Conservation (phyloP, 768 basidiomycete genomes). For the Phanerochaete sordida region DNA sequence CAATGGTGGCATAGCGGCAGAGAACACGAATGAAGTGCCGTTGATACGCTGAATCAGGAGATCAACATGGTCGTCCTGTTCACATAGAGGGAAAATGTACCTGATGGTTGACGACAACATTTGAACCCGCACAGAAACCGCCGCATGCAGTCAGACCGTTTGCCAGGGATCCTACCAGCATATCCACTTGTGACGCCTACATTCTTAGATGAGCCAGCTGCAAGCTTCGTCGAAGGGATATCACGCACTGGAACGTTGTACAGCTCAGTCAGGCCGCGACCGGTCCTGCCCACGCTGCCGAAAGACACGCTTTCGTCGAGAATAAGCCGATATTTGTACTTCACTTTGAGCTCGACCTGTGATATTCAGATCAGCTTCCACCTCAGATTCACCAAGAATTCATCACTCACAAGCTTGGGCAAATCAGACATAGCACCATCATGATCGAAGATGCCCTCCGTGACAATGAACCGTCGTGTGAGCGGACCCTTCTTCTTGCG, state of each 20-base stretch:
- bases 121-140: conserved; percentile 93
- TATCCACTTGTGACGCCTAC: conserved; percentile 89
- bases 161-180: conserved; percentile 89
- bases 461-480: conserved; percentile 91
- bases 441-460: conserved; percentile 95
- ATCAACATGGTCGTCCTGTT: no score
- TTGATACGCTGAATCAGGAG: conserved; percentile 81
- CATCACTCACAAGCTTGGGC: conserved; percentile 79
- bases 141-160: conserved; percentile 80
- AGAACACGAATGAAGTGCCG: conserved; percentile 92
- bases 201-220: neutral
- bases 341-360: conserved; percentile 90
- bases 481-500: conserved; percentile 78
- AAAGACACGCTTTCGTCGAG: conserved; percentile 95
- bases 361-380: neutral
- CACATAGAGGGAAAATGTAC: conserved; percentile 32
- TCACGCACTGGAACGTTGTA: conserved; percentile 81
- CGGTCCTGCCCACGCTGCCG: conserved; percentile 88
- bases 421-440: conserved; percentile 92
- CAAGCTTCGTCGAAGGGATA: neutral
- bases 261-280: conserved; percentile 91
- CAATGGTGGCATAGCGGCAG: conserved; percentile 88
- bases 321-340: conserved; percentile 94
- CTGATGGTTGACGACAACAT: conserved; percentile 84
- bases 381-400: neutral